Percentiles rank a stretch among this genome's conserved stretches.
These are phyloP conservation scores for Rosa multiflora DNA, from an alignment of 306 rosid genomes.

Conservation along the genomic window DNA sequence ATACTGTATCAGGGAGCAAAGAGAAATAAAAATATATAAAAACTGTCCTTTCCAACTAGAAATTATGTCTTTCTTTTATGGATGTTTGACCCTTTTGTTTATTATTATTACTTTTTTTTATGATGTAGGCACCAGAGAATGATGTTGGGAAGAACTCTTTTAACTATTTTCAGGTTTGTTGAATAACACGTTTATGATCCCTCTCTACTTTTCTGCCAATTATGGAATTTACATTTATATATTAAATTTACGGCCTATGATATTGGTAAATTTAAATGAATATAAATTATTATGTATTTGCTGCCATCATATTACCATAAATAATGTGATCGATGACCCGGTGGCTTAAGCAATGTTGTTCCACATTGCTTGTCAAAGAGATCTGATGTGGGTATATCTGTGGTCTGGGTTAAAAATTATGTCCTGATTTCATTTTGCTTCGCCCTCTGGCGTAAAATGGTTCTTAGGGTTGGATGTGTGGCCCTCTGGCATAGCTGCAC, in stretches of 20 bases:
- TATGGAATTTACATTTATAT: background rate
- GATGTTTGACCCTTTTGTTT: conserved; percentile 26
- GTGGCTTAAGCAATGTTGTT: background rate
- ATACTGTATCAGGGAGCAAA: background rate
- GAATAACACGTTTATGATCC: background rate
- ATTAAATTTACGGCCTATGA: background rate
- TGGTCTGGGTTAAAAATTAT: background rate
- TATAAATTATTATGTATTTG: background rate
- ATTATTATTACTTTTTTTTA: conserved; percentile 6
- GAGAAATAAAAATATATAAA: background rate
- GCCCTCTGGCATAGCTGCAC: background rate
- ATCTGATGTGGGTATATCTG: background rate
- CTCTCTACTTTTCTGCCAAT: background rate
- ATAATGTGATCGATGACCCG: background rate
- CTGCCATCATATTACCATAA: background rate
- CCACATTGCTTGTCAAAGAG: background rate
- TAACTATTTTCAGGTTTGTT: conserved; percentile 88
- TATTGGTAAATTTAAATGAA: background rate
- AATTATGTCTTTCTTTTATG: background rate
- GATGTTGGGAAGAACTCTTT: conserved; percentile 94
- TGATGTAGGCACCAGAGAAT: conserved; percentile 74
- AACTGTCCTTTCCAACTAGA: background rate
- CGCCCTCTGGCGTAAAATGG: background rate
- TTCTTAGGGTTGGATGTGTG: background rate
- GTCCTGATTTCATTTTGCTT: background rate